Evolutionary conservation across 2,329 filamentous ascomycete species (phyloP), one percentile per base, ranked within the genome.

Genomic region (Xylariaceae sp.): DNA sequence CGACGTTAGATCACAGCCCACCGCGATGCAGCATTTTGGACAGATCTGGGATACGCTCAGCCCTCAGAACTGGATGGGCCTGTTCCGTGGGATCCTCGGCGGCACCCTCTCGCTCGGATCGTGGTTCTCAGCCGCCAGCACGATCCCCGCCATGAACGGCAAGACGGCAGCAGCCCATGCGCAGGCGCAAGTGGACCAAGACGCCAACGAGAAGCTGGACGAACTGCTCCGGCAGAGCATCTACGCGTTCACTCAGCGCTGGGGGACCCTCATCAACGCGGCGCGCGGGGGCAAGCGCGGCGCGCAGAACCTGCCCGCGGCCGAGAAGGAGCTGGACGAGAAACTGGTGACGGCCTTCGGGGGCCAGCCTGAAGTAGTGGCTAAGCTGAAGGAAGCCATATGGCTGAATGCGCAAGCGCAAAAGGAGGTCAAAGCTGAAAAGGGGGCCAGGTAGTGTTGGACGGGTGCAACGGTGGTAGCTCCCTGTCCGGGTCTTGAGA

Each of bases 31-130:
- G 46, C 75, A 81, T 48, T 80, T 81, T 48, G 61, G 68, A 12
- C 74, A 74, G 40, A 79, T 81, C 25, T 80, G 76, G 75, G 73
- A 78, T 32, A 74, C 73, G 0, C 64, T 80, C 10, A 77, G 65
- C 47, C 70, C 64, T 2, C 66, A 72, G 39, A 73, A 71, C 43
- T 68, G 70, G 58, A 61, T 76, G 29, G 74, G 74, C n/a, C 65
- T 78, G 39, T 70, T 81, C 42, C 66, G 66, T 31, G 68, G 64
- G 40, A 67, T 76, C 30, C 67, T 78, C n/a, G 70, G 70, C 2
- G 67, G 72, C 32, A 65, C 72, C 21, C 50, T 75, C 28, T 60
- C 49, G 36, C 55, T 55, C 42, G 55, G 37, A 31, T 52, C 45
- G 19, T 65, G 56, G 49, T 50, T 51, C 11, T 49, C 44, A 3